Evolutionary conservation across 2,329 filamentous ascomycete genomes (phyloP), one percentile per base, ranked within the genome.

Genomic region (Trichophyton rubrum): DNA sequence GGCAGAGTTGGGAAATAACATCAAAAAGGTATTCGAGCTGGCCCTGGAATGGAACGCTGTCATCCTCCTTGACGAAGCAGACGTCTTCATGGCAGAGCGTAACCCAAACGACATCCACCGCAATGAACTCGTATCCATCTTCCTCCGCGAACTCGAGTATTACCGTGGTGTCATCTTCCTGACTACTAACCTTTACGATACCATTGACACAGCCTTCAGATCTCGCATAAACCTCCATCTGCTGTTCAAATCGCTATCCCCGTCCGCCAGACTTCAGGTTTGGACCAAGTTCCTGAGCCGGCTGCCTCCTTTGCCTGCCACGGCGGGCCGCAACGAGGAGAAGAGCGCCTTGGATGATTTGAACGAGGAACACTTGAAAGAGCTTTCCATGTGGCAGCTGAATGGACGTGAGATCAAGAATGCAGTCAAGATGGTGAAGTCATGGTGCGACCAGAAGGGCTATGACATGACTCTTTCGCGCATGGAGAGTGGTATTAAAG

Each of bases 361-460:
- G 33, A 60, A 30, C 1, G 70, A 69, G 7, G 60, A 61, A n/a
- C 73, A 78, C 38, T 62, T 79, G 3, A 64, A 67, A 30, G 69
- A 77, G 63, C 68, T 80, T 9, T 68, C 67, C 4, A 57, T 71
- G 22, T 77, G 72, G 75, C 68, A 71, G 61, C 70, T 78, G 60
- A 80, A 79, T 55, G 78, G 75, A 3, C 40, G 75, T 22, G 73
- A 78, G 70, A 80, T 78, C 64, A 79, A 79, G 67, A 78, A 73
- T 60, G 75, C 73, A 7, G 70, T 79, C 65, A 75, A 78, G 68
- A 77, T 78, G 77, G 74, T 73, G 1, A 68, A 69, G 58, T 73
- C 68, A 20, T 79, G 76, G 77, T 80, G 77, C 64, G 69, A 74
- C 38, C 69, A 76, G 64, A 78, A 79, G 68, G 69, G 68, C 6